A percentile compares a stretch with the other conserved stretches of the same genome.
Conservation (phyloP, 495 filamentous ascomycete genomes). For the Evansstolkia leycettana region DNA sequence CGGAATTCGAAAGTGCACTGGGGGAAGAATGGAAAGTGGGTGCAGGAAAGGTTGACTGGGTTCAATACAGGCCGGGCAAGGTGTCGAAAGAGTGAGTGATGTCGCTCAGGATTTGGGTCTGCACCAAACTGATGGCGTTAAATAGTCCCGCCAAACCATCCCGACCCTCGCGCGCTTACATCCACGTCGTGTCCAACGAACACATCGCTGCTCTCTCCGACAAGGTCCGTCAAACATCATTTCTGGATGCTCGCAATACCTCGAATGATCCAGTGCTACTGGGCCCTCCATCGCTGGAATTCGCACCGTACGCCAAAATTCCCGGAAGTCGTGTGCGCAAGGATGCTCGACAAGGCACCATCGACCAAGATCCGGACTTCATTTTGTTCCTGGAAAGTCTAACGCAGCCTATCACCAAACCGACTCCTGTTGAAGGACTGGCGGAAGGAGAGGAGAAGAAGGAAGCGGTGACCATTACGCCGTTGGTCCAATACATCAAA, state of each 20-base stretch:
- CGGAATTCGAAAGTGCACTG: slow-evolving; percentile 59
- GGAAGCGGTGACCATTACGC: slow-evolving; percentile 65
- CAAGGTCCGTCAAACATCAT: slow-evolving; percentile 47
- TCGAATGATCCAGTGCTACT: slow-evolving; percentile 54
- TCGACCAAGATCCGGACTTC: slow-evolving; percentile 92
- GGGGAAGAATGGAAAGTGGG: slow-evolving; percentile 77
- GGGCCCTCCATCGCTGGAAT: slow-evolving; percentile 66
- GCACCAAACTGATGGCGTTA: neutral
- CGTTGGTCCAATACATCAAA: slow-evolving; percentile 77
- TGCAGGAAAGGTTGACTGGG: slow-evolving; percentile 74
- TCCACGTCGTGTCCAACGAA: slow-evolving; percentile 54
- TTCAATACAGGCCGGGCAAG: slow-evolving; percentile 67
- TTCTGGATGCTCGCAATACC: slow-evolving; percentile 64
- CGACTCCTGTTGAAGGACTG: slow-evolving; percentile 33
- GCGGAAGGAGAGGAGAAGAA: slow-evolving; percentile 44
- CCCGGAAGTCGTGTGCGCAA: slow-evolving; percentile 56
- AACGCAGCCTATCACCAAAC: slow-evolving; percentile 58
- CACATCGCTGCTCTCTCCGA: slow-evolving; percentile 51
- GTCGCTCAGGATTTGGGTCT: neutral
- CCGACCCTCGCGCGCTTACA: slow-evolving; percentile 61
- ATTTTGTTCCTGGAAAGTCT: slow-evolving; percentile 82
- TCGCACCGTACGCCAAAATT: slow-evolving; percentile 68
- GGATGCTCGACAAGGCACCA: slow-evolving; percentile 83
- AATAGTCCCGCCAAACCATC: slow-evolving; percentile 66
- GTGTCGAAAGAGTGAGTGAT: slow-evolving; percentile 71